Evolutionary conservation across 176 grass and related monocot species (phyloP).

Genomic region (Ensete ventricosum): DNA sequence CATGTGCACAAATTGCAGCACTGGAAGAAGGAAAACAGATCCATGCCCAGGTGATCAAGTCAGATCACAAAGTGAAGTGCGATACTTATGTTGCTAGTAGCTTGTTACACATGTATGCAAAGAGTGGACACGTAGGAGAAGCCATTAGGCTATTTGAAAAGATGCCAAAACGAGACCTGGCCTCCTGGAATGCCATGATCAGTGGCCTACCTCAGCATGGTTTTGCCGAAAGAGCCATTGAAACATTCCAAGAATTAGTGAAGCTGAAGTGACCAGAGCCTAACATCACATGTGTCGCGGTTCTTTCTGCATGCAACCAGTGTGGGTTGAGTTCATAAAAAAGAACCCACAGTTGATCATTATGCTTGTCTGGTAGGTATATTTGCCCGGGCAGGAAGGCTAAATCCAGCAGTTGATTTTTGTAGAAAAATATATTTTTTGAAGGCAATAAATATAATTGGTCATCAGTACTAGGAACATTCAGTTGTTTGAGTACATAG

Average conservation of each 20-base stretch:
- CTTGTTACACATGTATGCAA: conserved; percentile 30
- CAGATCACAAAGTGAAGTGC: not conserved
- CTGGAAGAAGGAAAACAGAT: conserved; percentile 33
- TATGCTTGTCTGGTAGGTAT: conserved; percentile 37
- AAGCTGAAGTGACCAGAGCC: conserved; percentile 21
- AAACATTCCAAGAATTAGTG: conserved; percentile 19
- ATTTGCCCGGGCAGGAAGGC: conserved; percentile 27
- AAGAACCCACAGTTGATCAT: conserved; percentile 29
- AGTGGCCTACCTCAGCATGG: conserved; percentile 28
- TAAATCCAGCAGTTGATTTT: conserved; percentile 24
- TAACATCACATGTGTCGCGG: conserved; percentile 21
- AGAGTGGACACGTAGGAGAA: conserved; percentile 31
- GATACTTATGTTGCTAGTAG: conserved; percentile 27
- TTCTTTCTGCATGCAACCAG: conserved; percentile 28
- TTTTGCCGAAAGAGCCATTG: conserved; percentile 24
- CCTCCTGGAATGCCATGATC: conserved; percentile 36
- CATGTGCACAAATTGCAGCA: conserved; percentile 30
- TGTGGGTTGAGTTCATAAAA: conserved; percentile 25
- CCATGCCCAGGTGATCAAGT: conserved; percentile 33
- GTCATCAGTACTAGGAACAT: conserved; percentile 31
- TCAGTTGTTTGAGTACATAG: conserved; percentile 26
- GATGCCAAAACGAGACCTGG: conserved; percentile 26
- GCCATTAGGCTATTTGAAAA: conserved; percentile 18
- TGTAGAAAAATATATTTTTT: conserved; percentile 29
- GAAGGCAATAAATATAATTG: conserved; percentile 30